Evolutionary conservation across 345 rosid species (phyloP), one percentile per base, ranked within the genome.

Genomic region (Camelina sativa): DNA sequence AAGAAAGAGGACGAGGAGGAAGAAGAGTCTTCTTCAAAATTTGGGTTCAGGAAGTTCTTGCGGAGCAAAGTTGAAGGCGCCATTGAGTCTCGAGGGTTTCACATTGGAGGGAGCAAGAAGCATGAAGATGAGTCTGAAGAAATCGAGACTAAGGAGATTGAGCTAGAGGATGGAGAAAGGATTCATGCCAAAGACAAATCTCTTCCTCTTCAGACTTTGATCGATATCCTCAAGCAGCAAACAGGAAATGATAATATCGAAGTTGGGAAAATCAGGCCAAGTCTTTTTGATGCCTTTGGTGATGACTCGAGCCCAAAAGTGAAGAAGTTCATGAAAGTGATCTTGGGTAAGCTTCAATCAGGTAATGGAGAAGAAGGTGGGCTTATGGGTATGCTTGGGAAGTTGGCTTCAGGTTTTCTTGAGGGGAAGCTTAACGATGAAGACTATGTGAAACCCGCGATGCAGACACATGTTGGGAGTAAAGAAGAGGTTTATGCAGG

Each of bases 221-320:
- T 90, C 25, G 99, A 95, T 9, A 91, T 91, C 23, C 97, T 95
- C 51, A 85, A 95, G 88, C 89, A 91, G 79, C 86, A 95, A 77
- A 92, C 97, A 1, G 99, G 99, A 1, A 90, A 92, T 58, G 93
- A 91, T 46, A 97, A 95, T 75, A 87, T 95, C 43, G 93, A 92
- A 58, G 96, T 95, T 1, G 99, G 99, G 28, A 89, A 89, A 74
- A 84, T 95, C 74, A 83, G 99, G 77, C 97, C 99, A 5, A 84
- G 97, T 5, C 91, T 95, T n/a, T 91, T 87, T 12, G 93, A 92
- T 46, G 75, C 85, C 12, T 95, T 95, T 65, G 97, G 99, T 53
- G 99, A 90, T 25, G 99, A 95, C 41, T 69, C 99, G 17, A 95
- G 92, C 76, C 97, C 99, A 6, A 95, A 95, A 77, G 99, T 95